phyloP scores from a whole-genome alignment of 2,329 filamentous ascomycete species.

The Trichoderma koningiopsis region DNA sequence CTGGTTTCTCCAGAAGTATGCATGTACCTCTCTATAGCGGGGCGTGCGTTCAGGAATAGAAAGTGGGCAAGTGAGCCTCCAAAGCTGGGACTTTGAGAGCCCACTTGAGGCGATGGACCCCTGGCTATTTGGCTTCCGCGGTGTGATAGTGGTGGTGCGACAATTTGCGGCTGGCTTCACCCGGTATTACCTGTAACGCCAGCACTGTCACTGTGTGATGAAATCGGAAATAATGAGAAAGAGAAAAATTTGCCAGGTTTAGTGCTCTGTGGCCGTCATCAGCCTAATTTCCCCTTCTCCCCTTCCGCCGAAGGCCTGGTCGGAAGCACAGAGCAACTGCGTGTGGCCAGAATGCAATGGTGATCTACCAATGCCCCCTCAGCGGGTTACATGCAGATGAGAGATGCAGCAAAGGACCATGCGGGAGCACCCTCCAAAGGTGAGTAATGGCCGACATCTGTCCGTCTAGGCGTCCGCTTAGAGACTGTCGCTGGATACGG shows the following conservation, averaged over 20 bases:
- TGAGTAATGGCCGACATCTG: constrained; percentile 22
- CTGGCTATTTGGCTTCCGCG: constrained; percentile 7
- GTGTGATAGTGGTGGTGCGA: constrained; percentile 25
- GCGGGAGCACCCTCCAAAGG: constrained; percentile 10
- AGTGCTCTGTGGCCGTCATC: neutral
- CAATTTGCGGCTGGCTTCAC: constrained; percentile 23
- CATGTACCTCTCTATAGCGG: neutral
- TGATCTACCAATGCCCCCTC: constrained; percentile 17
- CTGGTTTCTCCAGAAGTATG: neutral
- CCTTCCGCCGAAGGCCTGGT: constrained; percentile 16
- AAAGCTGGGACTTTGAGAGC: neutral
- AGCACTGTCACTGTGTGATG: constrained; percentile 5
- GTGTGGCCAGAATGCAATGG: neutral
- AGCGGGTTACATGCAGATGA: constrained; percentile 21
- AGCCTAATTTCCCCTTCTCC: neutral
- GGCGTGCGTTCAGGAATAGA: constrained; percentile 7
- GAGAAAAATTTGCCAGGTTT: neutral
- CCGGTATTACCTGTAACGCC: constrained; percentile 15
- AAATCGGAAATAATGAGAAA: constrained; percentile 13
- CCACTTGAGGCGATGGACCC: constrained; percentile 12
- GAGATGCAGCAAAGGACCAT: constrained; percentile 16
- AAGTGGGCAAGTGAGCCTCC: constrained; percentile 18
- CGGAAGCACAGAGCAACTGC: neutral
- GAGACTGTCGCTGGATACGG: neutral
- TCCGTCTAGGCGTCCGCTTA: constrained; percentile 12